Evolutionary conservation across 495 filamentous ascomycete genomes (phyloP).

Genomic region (Hypoxylon crocopeplum): DNA sequence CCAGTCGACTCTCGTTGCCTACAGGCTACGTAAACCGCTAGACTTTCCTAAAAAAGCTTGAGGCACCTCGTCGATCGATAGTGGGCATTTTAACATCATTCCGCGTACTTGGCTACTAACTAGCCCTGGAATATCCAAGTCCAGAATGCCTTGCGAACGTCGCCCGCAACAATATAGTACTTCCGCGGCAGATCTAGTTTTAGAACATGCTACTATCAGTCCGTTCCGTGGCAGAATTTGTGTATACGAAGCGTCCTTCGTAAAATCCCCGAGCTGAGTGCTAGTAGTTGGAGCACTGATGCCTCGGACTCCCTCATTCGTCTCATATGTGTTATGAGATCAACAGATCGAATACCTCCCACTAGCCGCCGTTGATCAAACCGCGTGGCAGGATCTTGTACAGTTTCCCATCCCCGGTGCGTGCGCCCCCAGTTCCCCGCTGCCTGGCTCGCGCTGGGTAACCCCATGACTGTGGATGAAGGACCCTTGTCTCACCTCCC

Average conservation of each 20-base stretch:
- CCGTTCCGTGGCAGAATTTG: conserved; percentile 16
- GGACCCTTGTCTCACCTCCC: conserved; percentile 32
- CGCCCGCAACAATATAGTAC: conserved; percentile 21
- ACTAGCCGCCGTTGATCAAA: conserved; percentile 40
- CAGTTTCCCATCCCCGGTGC: conserved; percentile 29
- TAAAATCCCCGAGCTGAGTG: conserved; percentile 5
- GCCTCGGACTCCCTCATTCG: conserved; percentile 28
- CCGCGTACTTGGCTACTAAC: conserved; percentile 11
- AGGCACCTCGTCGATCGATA: conserved; percentile 30
- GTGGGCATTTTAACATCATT: conserved; percentile 22
- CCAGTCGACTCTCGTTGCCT: conserved; percentile 3
- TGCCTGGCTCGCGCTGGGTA: conserved; percentile 34
- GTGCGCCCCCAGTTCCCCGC: conserved; percentile 39
- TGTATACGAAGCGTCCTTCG: conserved; percentile 7
- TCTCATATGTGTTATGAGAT: conserved; percentile 34
- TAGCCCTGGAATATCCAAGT: conserved; percentile 12
- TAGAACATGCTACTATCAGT: conserved; percentile 5
- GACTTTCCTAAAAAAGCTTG: conserved; percentile 21
- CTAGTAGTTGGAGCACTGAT: conserved; percentile 8
- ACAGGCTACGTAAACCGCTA: conserved; percentile 12
- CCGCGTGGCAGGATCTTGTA: conserved; percentile 35
- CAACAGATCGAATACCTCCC: conserved; percentile 39
- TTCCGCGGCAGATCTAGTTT: conserved; percentile 13
- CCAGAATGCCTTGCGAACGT: conserved; percentile 7
- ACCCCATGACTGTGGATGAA: conserved; percentile 38